Conservation (phyloP, 805 yeast species). For the Nakazawaea molendinolei region DNA sequence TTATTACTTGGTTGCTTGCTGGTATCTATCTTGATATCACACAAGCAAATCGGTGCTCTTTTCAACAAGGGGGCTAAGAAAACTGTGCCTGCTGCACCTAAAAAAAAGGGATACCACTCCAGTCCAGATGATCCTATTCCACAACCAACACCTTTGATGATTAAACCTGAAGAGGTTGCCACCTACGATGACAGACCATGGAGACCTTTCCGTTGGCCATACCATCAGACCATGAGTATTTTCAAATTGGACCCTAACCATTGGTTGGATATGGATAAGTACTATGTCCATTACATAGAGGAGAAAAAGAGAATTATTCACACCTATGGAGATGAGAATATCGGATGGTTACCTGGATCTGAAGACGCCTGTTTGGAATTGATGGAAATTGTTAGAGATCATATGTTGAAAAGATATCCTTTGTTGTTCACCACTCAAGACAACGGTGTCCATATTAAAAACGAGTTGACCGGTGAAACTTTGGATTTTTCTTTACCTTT, state of each 20-base stretch:
- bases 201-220: conserved; percentile 79
- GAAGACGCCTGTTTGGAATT: conserved; percentile 56
- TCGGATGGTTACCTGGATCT: conserved; percentile 62
- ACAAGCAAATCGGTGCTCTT: conserved; percentile 4
- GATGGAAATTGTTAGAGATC: conserved; percentile 55
- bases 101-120: conserved; percentile 8
- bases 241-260: conserved; percentile 66
- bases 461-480: conserved; percentile 55
- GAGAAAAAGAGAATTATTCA: conserved; percentile 56
- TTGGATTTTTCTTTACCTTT: conserved; percentile 56
- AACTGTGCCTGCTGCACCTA: not conserved
- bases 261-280: conserved; percentile 78
- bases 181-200: conserved; percentile 71
- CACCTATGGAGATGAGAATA: conserved; percentile 52
- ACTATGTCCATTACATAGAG: conserved; percentile 57
- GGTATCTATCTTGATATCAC: conserved; percentile 4
- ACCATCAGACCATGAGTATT: conserved; percentile 74
- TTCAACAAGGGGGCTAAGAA: not conserved
- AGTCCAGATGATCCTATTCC: conserved; percentile 27
- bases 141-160: conserved; percentile 49
- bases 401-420: conserved; percentile 59
- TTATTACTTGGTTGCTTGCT: not conserved
- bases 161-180: conserved; percentile 61
- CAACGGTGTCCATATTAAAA: conserved; percentile 45
- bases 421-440: conserved; percentile 45